Base-by-base conservation (phyloP, 108 stramenopile genomes). In the Skeletonema marinoi region DNA sequence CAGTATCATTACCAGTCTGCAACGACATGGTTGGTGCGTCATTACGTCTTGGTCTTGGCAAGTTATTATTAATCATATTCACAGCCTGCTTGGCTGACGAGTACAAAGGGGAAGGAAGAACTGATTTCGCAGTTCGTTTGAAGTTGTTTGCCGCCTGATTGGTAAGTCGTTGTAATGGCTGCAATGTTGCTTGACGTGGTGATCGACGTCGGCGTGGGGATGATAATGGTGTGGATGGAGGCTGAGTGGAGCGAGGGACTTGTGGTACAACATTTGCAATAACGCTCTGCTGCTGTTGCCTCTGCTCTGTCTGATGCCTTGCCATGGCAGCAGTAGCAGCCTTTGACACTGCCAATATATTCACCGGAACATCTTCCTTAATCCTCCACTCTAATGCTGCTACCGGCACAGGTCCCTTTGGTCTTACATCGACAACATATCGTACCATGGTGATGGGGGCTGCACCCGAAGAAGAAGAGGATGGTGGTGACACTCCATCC, bases 341-440 rank as follows among this genome's bases (percentile, higher is more conserved):
- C n/a, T 71, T 71, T 66, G 93, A 96, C 19, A 97, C 95, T 13
- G 93, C 96, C 5, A 88, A 33, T 31, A 98, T 75, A 68, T 98
- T 98, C 1, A 90, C 89, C 1, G 97, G 96, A 16, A 97, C 96
- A 77, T 98, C 97, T 73, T 96, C 96, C 48, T 91, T 88, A 50
- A 98, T 98, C 29, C 96, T 82, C 97, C 97, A 98, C 76, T 98
- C 96, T 25, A 98, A 61, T 4, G 97, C 96, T 1, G 87, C 88
- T 11, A 98, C 97, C n/a, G 97, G 97, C 8, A 98, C 97, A 10
- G 92, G 93, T 11, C 97, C 96, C 61, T 93, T 93, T 1, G 96
- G 97, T 56, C 87, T 65, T 10, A 97, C 93, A 78, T 92, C 87
- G 11, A 98, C 96, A 48, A 82, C 84, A 73, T 97, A 97, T 38